Conservation (phyloP, 2,329 filamentous ascomycete species). For the Ilyonectria mors-panacis region DNA sequence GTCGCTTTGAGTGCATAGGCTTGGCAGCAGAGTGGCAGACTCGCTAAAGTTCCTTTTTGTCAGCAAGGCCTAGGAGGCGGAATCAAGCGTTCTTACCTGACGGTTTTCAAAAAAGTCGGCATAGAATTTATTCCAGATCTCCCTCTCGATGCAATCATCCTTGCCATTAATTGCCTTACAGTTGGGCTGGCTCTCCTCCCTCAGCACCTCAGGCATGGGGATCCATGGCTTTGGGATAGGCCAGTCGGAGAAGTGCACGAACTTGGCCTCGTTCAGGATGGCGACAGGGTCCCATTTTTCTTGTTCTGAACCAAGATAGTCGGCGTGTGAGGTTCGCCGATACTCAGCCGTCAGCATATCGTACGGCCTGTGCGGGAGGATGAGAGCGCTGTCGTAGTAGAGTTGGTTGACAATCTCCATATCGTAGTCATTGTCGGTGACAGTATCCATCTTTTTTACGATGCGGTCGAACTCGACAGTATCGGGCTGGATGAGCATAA, state of each 20-base stretch:
- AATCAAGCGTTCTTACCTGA: constrained; percentile 20
- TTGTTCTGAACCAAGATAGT: constrained; percentile 57
- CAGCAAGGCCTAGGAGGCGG: neutral
- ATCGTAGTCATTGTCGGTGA: constrained; percentile 63
- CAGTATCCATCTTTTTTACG: constrained; percentile 43
- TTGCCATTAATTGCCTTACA: constrained; percentile 4
- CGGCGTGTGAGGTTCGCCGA: constrained; percentile 63
- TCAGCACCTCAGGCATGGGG: neutral
- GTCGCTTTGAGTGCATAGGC: neutral
- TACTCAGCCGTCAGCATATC: constrained; percentile 75
- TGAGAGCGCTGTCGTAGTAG: constrained; percentile 70
- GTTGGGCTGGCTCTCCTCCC: constrained; percentile 17
- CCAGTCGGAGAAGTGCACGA: constrained; percentile 2
- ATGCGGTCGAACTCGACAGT: constrained; percentile 62
- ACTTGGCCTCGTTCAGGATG: constrained; percentile 2
- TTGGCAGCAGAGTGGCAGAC: neutral
- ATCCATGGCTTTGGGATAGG: constrained; percentile 2
- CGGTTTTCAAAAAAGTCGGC: constrained; percentile 33
- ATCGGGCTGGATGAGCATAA: constrained; percentile 72
- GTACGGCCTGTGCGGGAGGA: constrained; percentile 75
- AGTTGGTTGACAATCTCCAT: constrained; percentile 78
- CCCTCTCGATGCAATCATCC: constrained; percentile 24
- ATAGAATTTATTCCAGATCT: constrained; percentile 39
- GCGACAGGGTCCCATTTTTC: constrained; percentile 70
- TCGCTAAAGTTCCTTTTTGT: neutral